Evolutionary conservation across 2,329 filamentous ascomycete species (phyloP).

Genomic region (Ophiostoma australiae): DNA sequence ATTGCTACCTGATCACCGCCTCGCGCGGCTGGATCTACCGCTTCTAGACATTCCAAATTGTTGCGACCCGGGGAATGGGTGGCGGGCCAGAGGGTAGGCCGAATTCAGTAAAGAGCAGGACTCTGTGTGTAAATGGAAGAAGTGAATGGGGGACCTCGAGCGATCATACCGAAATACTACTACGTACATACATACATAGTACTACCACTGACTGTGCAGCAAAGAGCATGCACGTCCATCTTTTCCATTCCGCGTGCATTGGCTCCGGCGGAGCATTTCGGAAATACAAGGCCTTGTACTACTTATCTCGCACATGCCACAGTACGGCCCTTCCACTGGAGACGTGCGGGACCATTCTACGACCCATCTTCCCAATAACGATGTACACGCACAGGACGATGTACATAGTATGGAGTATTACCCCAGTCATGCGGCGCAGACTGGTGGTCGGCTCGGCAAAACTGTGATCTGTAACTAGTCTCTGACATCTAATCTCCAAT

Average conservation of each 20-base stretch:
- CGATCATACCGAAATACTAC: not conserved
- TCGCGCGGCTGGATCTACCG: not conserved
- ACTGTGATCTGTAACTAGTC: not conserved
- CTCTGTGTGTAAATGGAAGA: not conserved
- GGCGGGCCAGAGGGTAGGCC: not conserved
- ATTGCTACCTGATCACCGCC: not conserved
- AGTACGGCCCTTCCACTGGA: not conserved
- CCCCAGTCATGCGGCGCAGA: not conserved
- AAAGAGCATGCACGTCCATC: not conserved
- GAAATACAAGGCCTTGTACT: not conserved
- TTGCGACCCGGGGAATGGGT: not conserved
- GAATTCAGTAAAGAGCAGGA: not conserved
- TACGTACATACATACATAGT: too few relatives aligned
- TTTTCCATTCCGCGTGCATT: not conserved
- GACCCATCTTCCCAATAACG: not conserved
- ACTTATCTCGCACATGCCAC: conserved; percentile 5
- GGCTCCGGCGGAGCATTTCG: not conserved
- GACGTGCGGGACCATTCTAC: not conserved
- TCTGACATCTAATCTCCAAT: not conserved
- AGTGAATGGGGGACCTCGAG: not conserved
- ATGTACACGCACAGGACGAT: too few relatives aligned
- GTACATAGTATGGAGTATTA: not conserved
- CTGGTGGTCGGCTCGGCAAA: not conserved
- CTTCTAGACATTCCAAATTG: conserved; percentile 3
- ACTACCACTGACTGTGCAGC: not conserved